Percentiles rank a stretch among this genome's conserved stretches.
Conservation (phyloP, 2,329 filamentous ascomycete species). For the Xylariales sp. region DNA sequence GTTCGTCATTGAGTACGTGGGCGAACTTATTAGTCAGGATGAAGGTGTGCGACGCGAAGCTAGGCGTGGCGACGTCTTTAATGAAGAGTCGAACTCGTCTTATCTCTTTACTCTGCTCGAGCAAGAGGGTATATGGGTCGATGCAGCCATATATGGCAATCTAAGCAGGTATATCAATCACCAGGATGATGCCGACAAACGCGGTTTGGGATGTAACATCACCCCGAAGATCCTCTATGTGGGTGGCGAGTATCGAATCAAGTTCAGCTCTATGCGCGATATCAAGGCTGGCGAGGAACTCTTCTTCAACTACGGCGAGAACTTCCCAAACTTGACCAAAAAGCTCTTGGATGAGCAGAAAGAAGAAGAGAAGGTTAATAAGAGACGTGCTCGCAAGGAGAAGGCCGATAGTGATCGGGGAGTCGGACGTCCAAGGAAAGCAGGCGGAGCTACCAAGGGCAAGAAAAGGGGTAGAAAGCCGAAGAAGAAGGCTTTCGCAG, state of each 20-base stretch:
- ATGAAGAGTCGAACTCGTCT: slow-evolving; percentile 59
- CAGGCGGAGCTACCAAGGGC: slow-evolving; percentile 20
- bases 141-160: slow-evolving; percentile 73
- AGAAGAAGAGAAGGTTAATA: slow-evolving; percentile 19
- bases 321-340: slow-evolving; percentile 58
- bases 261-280: slow-evolving; percentile 62
- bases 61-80: slow-evolving; percentile 54
- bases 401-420: slow-evolving; percentile 16
- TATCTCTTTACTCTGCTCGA: slow-evolving; percentile 60
- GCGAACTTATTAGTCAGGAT: slow-evolving; percentile 67
- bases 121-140: slow-evolving; percentile 62
- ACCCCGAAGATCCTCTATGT: slow-evolving; percentile 64
- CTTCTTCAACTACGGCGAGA: slow-evolving; percentile 75
- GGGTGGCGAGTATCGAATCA: slow-evolving; percentile 72
- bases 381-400: slow-evolving; percentile 14
- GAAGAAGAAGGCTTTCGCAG: slow-evolving; percentile 26
- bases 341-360: slow-evolving; percentile 42
- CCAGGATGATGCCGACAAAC: slow-evolving; percentile 46
- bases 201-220: slow-evolving; percentile 54
- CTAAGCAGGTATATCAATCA: slow-evolving; percentile 83
- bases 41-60: slow-evolving; percentile 67
- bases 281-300: slow-evolving; percentile 71
- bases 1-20: slow-evolving; percentile 78
- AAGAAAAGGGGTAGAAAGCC: slow-evolving; percentile 25
- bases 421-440: slow-evolving; percentile 22